phyloP scores from a whole-genome alignment of 2,329 filamentous ascomycete genomes.

The Paecilomyces fulvus region DNA sequence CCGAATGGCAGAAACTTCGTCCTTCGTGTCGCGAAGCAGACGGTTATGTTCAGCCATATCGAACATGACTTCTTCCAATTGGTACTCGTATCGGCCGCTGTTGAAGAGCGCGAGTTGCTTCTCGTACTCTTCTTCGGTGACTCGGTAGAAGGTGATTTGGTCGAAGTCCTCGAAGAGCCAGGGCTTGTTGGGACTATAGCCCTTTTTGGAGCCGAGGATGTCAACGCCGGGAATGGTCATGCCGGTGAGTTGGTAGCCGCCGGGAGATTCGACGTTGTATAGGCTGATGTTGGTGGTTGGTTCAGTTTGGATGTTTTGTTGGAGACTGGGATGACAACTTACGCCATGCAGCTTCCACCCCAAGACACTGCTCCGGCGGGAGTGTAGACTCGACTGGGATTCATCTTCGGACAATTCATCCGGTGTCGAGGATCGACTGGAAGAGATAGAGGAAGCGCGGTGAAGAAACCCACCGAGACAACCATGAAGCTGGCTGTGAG shows the following conservation, averaged over 20 bases:
- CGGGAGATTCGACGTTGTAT: constrained; percentile 50
- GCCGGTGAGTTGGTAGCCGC: constrained; percentile 49
- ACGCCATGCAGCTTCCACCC: constrained; percentile 47
- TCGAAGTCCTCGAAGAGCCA: constrained; percentile 53
- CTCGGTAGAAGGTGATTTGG: constrained; percentile 47
- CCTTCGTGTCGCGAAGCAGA: constrained; percentile 37
- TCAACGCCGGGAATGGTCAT: constrained; percentile 48
- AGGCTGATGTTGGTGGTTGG: constrained; percentile 20
- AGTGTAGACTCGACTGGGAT: constrained; percentile 49
- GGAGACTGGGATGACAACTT: constrained; percentile 2
- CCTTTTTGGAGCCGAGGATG: constrained; percentile 43
- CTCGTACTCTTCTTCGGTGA: constrained; percentile 46
- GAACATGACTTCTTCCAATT: constrained; percentile 43
- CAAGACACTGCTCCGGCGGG: constrained; percentile 49
- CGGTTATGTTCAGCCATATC: constrained; percentile 50
- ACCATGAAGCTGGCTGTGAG: constrained; percentile 44
- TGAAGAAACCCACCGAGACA: constrained; percentile 49
- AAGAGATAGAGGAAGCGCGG: constrained; percentile 44
- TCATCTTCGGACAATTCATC: constrained; percentile 48
- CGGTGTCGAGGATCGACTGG: constrained; percentile 48
- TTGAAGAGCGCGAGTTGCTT: constrained; percentile 40
- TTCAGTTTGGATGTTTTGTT: background rate
- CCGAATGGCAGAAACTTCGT: constrained; percentile 41
- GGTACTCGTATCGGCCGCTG: constrained; percentile 44
- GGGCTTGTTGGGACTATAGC: constrained; percentile 39